Evolutionary conservation across 139 green algal genomes (phyloP).

Genomic region (Chlamydomonas urium): DNA sequence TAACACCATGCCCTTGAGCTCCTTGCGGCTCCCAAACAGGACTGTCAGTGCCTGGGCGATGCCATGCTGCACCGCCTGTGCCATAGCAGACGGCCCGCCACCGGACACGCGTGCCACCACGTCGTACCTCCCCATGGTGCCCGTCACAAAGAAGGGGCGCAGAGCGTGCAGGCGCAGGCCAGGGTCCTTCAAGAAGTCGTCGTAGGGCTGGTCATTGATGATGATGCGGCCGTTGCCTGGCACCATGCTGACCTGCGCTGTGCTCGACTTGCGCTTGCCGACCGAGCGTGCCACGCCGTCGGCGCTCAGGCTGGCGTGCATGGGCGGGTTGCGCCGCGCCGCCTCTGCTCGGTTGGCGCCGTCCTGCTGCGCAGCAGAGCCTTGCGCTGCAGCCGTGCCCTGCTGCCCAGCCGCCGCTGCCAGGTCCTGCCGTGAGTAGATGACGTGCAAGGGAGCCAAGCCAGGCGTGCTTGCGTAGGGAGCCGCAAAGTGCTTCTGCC

Average conservation of each 20-base stretch:
- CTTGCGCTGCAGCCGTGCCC: neutral
- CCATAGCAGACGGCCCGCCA: slow-evolving; percentile 56
- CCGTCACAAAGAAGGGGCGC: slow-evolving; percentile 71
- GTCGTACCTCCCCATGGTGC: slow-evolving; percentile 61
- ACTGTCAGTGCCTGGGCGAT: slow-evolving; percentile 67
- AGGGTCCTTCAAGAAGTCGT: slow-evolving; percentile 71
- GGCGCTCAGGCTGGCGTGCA: neutral
- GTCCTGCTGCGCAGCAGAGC: neutral
- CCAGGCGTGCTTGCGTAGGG: slow-evolving; percentile 26
- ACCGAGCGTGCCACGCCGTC: slow-evolving; percentile 3
- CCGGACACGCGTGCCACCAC: slow-evolving; percentile 53
- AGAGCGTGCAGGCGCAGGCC: slow-evolving; percentile 57
- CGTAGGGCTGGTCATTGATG: slow-evolving; percentile 68
- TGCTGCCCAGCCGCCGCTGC: neutral
- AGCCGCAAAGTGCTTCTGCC: slow-evolving; percentile 26
- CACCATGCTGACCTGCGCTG: slow-evolving; percentile 51
- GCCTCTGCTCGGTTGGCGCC: neutral
- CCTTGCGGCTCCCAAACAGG: neutral
- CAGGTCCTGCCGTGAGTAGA: slow-evolving; percentile 22
- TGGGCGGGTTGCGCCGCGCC: neutral
- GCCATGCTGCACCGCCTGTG: slow-evolving; percentile 77
- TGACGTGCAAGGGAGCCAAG: slow-evolving; percentile 31
- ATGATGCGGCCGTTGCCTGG: slow-evolving; percentile 52
- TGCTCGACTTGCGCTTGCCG: slow-evolving; percentile 65
- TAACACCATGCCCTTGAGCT: neutral